A percentile compares a stretch with the other conserved stretches of the same genome.
phyloP scores from a whole-genome alignment of 1,284 basidiomycete species.

The Moesziomyces antarcticus region DNA sequence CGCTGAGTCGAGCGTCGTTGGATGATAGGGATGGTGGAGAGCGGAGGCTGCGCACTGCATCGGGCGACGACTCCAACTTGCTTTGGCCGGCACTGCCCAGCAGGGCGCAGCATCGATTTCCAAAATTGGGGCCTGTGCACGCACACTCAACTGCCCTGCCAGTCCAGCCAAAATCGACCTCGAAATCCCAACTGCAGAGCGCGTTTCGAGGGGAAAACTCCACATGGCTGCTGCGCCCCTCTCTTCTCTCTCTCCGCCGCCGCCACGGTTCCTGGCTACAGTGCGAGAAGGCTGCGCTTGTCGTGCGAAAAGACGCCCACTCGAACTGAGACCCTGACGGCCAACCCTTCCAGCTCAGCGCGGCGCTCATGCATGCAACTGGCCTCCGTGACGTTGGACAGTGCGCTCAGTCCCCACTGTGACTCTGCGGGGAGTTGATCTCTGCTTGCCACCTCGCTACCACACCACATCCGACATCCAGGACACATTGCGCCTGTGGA shows the following conservation, averaged over 20 bases:
- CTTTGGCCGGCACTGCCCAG: background rate
- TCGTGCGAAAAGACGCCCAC: conserved; percentile 14
- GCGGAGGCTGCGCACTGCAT: no score
- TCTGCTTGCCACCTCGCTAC: background rate
- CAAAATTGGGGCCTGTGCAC: background rate
- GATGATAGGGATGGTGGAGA: background rate
- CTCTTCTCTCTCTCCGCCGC: no score
- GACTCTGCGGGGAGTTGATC: no score
- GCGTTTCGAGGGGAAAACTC: background rate
- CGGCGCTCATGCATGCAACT: background rate
- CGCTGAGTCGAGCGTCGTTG: background rate
- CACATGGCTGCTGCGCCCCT: background rate
- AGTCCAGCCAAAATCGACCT: background rate
- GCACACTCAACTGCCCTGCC: background rate
- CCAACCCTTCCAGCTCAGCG: conserved; percentile 19
- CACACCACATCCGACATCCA: background rate
- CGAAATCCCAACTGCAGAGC: no score
- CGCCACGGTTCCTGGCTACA: no score
- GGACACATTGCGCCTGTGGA: background rate
- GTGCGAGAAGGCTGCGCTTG: no score
- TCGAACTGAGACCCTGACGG: conserved; percentile 6
- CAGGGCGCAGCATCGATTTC: background rate
- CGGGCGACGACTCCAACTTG: background rate
- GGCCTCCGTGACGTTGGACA: background rate
- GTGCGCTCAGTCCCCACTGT: background rate